Evolutionary conservation across 2,329 filamentous ascomycete species (phyloP), one percentile per base, ranked within the genome.

Genomic region (Chaetomiaceae sp.): DNA sequence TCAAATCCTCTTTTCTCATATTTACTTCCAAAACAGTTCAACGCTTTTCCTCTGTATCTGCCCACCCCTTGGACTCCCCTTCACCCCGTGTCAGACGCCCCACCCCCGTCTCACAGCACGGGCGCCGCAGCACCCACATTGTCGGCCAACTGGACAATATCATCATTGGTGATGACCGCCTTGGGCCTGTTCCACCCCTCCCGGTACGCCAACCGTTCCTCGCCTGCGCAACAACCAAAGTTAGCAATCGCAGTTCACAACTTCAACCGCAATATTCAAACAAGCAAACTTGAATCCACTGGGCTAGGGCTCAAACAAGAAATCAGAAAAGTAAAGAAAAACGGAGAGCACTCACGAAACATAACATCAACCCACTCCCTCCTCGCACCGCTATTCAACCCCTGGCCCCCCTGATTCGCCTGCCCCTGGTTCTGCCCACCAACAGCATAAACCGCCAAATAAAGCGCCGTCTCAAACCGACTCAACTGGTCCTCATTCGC

Each of bases 401-500:
- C n/a, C n/a, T n/a, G n/a, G n/a, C n/a, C n/a, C n/a, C n/a, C n/a
- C n/a, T n/a, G n/a, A n/a, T n/a, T 33, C 30, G 30, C 30, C 30
- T n/a, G 8, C 30, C 30, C 30, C 30, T 33, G 5, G 8, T 7
- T 33, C 2, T 12, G 8, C 30, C 14, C 14, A 7, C 30, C 30
- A 33, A 33, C n/a, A n/a, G n/a, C n/a, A n/a, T n/a, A 33, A 7
- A 33, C 30, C 1, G 30, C 30, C 7, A 33, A 12, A 7, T 33
- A 33, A 7, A 33, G 30, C 1, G 51, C 48, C 40, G 46, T 51
- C 45, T 56, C 54, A 20, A 46, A 27, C 17, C 46, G 12, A 34
- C 51, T 54, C 27, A 40, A 48, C 23, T 47, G 19, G 12, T 39
- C 48, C 13, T 41, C 48, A 3, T 14, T 8, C 2, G 23, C 25